phyloP scores from a whole-genome alignment of 352 stramenopile species.

The Globisporangium viniferum region DNA sequence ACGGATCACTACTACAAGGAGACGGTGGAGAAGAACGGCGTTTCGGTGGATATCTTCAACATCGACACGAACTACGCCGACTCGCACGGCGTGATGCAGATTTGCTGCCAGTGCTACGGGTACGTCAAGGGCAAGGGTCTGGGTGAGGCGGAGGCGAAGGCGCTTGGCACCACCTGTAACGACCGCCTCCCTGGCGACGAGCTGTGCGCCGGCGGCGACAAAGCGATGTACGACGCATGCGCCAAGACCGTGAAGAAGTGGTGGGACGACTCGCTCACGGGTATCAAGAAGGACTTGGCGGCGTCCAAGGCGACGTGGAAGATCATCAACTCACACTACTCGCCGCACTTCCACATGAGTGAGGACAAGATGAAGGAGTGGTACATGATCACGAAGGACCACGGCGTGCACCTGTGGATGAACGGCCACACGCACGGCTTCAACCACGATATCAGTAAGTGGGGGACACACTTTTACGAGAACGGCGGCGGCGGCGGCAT shows the following conservation, averaged over 20 bases:
- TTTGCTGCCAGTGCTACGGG: slow-evolving; percentile 88
- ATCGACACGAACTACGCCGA: slow-evolving; percentile 86
- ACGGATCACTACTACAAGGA: slow-evolving; percentile 87
- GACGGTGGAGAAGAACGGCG: slow-evolving; percentile 65
- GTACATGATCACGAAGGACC: slow-evolving; percentile 81
- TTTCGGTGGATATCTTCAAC: slow-evolving; percentile 88
- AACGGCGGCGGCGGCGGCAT: slow-evolving; percentile 86
- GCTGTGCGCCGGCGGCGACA: slow-evolving; percentile 63
- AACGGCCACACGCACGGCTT: slow-evolving; percentile 81
- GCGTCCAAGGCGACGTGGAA: slow-evolving; percentile 81
- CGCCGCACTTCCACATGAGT: slow-evolving; percentile 87
- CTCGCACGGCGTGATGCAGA: slow-evolving; percentile 80
- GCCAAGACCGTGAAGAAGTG: slow-evolving; percentile 69
- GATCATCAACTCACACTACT: slow-evolving; percentile 90
- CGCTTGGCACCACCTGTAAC: slow-evolving; percentile 70
- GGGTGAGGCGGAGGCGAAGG: slow-evolving; percentile 39
- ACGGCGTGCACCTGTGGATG: slow-evolving; percentile 64
- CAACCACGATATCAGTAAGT: slow-evolving; percentile 83
- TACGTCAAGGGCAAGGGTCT: slow-evolving; percentile 71
- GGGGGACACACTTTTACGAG: slow-evolving; percentile 87
- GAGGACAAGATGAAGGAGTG: slow-evolving; percentile 88
- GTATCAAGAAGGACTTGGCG: slow-evolving; percentile 68
- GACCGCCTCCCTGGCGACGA: slow-evolving; percentile 57
- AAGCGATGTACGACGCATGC: slow-evolving; percentile 78
- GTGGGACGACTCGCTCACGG: slow-evolving; percentile 69